These are phyloP conservation scores for Candida maesae DNA, from an alignment of 805 yeast genomes.

Conservation along the genomic window DNA sequence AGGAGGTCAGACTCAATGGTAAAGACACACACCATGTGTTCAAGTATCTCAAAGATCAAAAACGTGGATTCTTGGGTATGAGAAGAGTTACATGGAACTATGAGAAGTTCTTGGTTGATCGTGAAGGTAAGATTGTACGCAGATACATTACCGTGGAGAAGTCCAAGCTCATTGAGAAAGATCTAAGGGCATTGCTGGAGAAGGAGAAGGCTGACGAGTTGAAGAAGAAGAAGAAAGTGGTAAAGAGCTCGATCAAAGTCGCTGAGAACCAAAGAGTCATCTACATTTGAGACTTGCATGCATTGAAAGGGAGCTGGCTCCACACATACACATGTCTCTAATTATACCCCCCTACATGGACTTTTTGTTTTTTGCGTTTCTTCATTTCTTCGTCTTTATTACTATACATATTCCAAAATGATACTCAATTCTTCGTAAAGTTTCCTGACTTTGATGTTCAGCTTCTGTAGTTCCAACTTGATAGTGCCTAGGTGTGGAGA, in stretches of 20 bases:
- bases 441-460: too few relatives aligned
- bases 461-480: too few relatives aligned
- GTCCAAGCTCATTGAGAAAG: conserved; percentile 3
- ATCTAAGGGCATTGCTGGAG: neutral
- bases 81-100: conserved; percentile 70
- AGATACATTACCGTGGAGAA: conserved; percentile 54
- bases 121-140: conserved; percentile 50
- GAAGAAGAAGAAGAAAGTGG: neutral
- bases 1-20: conserved; percentile 80
- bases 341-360: too few relatives aligned
- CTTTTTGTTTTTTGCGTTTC: too few relatives aligned
- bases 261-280: conserved; percentile 11
- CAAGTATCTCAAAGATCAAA: conserved; percentile 61
- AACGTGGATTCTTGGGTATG: conserved; percentile 55
- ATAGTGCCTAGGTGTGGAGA: too few relatives aligned
- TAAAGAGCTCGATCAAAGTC: conserved; percentile 2
- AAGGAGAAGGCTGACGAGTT: conserved; percentile 1
- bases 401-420: too few relatives aligned
- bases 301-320: too few relatives aligned
- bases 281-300: conserved; percentile 8
- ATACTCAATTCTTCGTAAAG: too few relatives aligned
- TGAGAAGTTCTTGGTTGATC: conserved; percentile 61
- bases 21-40: conserved; percentile 64
- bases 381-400: too few relatives aligned
- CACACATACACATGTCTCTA: too few relatives aligned